These are phyloP conservation scores for Cytospora mali DNA, from an alignment of 2,329 filamentous ascomycete species.

Conservation along the genomic window DNA sequence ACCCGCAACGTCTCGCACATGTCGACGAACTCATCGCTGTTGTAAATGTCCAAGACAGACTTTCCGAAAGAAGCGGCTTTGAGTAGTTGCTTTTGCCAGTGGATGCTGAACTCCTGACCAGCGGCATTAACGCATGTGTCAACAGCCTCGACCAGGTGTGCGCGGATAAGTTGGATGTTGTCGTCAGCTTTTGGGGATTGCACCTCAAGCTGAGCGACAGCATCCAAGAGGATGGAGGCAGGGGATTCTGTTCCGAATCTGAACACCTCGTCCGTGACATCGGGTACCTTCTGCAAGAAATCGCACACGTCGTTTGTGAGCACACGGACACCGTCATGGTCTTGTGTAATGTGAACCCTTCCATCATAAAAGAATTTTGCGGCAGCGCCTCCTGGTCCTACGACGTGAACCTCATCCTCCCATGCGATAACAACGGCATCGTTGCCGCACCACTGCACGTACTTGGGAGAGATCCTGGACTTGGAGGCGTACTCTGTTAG, in stretches of 20 bases:
- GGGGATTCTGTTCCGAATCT: conserved; percentile 84
- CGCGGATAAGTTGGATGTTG: conserved; percentile 90
- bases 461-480: conserved; percentile 81
- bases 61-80: conserved; percentile 97
- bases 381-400: conserved; percentile 80
- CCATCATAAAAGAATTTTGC: conserved; percentile 86
- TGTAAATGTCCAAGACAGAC: conserved; percentile 94
- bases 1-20: conserved; percentile 95
- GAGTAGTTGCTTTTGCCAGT: conserved; percentile 95
- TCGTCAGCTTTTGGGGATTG: conserved; percentile 97
- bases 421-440: conserved; percentile 92
- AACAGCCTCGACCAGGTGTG: conserved; percentile 87
- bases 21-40: conserved; percentile 97
- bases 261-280: conserved; percentile 86
- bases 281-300: conserved; percentile 91
- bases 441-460: conserved; percentile 94
- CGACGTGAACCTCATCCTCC: conserved; percentile 96
- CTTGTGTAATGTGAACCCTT: conserved; percentile 82
- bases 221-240: conserved; percentile 90
- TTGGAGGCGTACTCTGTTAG: conserved; percentile 90
- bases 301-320: conserved; percentile 95
- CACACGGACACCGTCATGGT: conserved; percentile 82
- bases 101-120: conserved; percentile 84
- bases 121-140: conserved; percentile 92
- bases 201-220: conserved; percentile 85